A percentile compares a stretch with the other conserved stretches of the same genome.
phyloP scores from a whole-genome alignment of 1,284 basidiomycete genomes.

The Sporisorium reilianum region DNA sequence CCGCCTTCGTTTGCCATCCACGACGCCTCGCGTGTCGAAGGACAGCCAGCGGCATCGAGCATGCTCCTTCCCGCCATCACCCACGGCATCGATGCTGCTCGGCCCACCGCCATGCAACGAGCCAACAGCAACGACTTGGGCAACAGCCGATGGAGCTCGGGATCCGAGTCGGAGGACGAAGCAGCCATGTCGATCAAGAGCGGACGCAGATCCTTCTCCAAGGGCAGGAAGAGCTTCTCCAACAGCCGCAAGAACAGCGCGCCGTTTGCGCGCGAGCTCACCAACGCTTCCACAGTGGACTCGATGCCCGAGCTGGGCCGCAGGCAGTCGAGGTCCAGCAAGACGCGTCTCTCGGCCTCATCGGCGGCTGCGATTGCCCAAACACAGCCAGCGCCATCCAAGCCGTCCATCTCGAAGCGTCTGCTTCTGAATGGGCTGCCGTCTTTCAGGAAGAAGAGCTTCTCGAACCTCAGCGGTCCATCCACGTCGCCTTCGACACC shows the following conservation, averaged over 20 bases:
- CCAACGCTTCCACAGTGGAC: constrained; percentile 7
- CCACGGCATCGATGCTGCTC: constrained; percentile 8
- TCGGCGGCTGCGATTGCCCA: constrained; percentile 1
- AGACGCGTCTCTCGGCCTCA: constrained; percentile 19
- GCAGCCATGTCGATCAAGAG: constrained; percentile 24
- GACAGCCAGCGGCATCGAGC: background rate
- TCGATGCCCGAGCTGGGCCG: constrained; percentile 9
- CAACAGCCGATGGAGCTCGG: constrained; percentile 59
- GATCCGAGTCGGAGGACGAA: constrained; percentile 53
- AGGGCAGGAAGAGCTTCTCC: constrained; percentile 40
- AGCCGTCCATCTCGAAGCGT: constrained; percentile 31
- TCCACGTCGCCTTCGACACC: constrained; percentile 32
- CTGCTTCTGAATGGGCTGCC: constrained; percentile 32
- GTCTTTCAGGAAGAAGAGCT: constrained; percentile 54
- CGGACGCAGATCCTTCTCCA: constrained; percentile 39
- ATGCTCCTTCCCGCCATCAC: constrained; percentile 12
- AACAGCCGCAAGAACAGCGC: constrained; percentile 44
- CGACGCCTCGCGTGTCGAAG: constrained; percentile 4
- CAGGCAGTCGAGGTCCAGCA: constrained; percentile 26
- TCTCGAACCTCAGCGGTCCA: constrained; percentile 32
- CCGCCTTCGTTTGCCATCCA: constrained; percentile 46
- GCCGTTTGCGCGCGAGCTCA: constrained; percentile 17
- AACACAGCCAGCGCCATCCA: constrained; percentile 9
- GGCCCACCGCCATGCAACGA: constrained; percentile 6
- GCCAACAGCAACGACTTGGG: constrained; percentile 17